Percentiles rank a stretch among this genome's conserved stretches.
These are phyloP conservation scores for Ambrosia hybrid DNA, from an alignment of 140 eudicot species.

Conservation along the genomic window DNA sequence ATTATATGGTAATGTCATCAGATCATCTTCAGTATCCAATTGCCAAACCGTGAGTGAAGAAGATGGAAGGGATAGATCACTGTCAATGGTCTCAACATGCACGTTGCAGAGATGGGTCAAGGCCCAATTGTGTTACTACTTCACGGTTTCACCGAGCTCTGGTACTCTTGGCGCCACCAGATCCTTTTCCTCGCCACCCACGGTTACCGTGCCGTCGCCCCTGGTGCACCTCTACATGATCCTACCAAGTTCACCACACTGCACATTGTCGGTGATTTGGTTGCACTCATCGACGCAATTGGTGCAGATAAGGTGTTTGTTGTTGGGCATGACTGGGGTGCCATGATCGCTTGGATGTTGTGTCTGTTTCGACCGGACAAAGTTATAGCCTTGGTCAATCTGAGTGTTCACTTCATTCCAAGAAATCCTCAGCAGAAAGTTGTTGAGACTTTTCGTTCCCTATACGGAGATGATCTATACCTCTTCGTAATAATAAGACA, in stretches of 20 bases:
- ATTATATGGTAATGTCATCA: no score
- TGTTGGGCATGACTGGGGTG: constrained; percentile 84
- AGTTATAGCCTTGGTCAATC: constrained; percentile 58
- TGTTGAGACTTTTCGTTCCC: no score
- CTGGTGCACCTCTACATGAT: constrained; percentile 52
- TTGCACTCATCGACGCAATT: constrained; percentile 45
- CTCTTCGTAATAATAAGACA: no score
- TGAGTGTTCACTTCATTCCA: constrained; percentile 46
- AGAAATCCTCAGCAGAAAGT: background rate
- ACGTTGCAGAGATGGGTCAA: constrained; percentile 55
- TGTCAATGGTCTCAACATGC: constrained; percentile 57
- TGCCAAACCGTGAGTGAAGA: background rate
- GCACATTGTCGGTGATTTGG: constrained; percentile 63
- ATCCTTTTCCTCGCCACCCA: constrained; percentile 51
- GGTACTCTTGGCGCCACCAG: constrained; percentile 95
- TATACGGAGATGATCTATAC: no score
- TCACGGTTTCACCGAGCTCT: constrained; percentile 86
- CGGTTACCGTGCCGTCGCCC: constrained; percentile 78
- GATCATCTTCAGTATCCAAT: constrained; percentile 10
- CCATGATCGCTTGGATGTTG: constrained; percentile 56
- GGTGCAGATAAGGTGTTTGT: constrained; percentile 57
- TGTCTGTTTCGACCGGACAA: constrained; percentile 55
- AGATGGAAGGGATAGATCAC: constrained; percentile 53
- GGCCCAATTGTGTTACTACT: constrained; percentile 60
- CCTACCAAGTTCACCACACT: constrained; percentile 36